Base-by-base conservation (phyloP, 768 basidiomycete genomes). In the Gelatoporia subvermispora region DNA sequence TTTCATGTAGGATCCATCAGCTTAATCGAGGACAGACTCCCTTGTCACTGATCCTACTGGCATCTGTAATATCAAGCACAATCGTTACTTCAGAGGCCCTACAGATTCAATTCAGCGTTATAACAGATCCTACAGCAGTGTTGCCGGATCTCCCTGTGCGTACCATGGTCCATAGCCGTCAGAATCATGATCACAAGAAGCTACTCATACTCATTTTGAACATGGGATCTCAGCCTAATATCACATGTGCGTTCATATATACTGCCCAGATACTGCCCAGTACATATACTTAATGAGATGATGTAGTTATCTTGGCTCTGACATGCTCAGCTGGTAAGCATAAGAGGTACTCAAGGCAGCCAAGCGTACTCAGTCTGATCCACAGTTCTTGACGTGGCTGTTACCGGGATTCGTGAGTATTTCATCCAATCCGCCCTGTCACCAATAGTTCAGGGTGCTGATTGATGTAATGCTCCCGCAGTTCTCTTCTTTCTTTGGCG, bases 371-470 rank as follows among this genome's bases (percentile, higher is more conserved):
- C 23, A 24, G 23, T 13, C n/a, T 39, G 18, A 18, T n/a, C 2
- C 11, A 17, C 20, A 60, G 59, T 55, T 4, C 54, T 58, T n/a
- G 59, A 60, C 35, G 45, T 58, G 16, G 44, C 50, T 8, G 45
- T 60, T 13, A 60, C 59, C 8, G 42, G 51, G 3, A 57, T 58
- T 15, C 35, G 58, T 59, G 20, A 16, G 56, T 44, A 8, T 9
- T 40, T 22, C 9, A 3, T 20, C 15, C 1, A 13, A 10, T 17
- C 10, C 2, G 22, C n/a, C 21, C 24, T 10, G 13, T 9, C 13
- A 16, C n/a, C 1, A 24, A 10, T 8, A 23, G 18, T 11, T 31
- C 13, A 31, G 28, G n/a, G n/a, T n/a, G n/a, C n/a, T n/a, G n/a
- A n/a, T n/a, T 41, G 7, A 9, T 36, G 37, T 23, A 8, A 17